A percentile compares a stretch with the other conserved stretches of the same genome.
Conservation (phyloP, 2,329 filamentous ascomycete species). For the Elsinoe perseae region DNA sequence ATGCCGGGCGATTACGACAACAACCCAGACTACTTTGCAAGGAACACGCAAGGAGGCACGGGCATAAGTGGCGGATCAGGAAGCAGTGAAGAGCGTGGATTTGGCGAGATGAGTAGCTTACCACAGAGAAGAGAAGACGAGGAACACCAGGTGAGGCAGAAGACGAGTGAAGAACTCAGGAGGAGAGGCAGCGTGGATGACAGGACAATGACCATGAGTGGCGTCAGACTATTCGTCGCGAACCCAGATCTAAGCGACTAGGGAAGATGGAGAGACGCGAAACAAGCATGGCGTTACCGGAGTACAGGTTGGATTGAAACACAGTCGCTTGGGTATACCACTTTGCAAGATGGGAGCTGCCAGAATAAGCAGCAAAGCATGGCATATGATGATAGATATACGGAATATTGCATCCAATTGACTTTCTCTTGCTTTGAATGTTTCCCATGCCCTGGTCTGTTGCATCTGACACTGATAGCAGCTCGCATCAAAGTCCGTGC, state of each 20-base stretch:
- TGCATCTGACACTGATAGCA: neutral
- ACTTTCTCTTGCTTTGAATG: neutral
- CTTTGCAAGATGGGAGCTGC: constrained; percentile 12
- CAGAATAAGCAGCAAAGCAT: neutral
- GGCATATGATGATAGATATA: constrained; percentile 12
- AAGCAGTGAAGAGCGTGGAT: constrained; percentile 42
- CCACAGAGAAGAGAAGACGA: constrained; percentile 37
- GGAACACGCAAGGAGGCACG: constrained; percentile 31
- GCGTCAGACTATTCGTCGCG: constrained; percentile 69
- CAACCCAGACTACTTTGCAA: constrained; percentile 36
- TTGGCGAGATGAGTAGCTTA: constrained; percentile 49
- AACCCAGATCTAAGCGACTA: constrained; percentile 60
- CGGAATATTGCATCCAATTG: constrained; percentile 2
- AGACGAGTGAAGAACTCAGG: constrained; percentile 62
- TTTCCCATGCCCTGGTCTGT: neutral
- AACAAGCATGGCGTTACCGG: neutral
- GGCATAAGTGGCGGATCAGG: constrained; percentile 36
- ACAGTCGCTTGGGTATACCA: constrained; percentile 17
- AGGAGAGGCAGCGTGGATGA: constrained; percentile 78
- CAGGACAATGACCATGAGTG: constrained; percentile 63
- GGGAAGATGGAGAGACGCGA: neutral
- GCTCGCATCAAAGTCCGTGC: neutral
- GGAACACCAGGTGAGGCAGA: constrained; percentile 51
- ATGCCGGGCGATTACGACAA: constrained; percentile 31
- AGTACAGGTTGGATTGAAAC: constrained; percentile 7